Evolutionary conservation across 345 rosid species (phyloP), one percentile per base, ranked within the genome.

Genomic region (Tarenaya hassleriana): DNA sequence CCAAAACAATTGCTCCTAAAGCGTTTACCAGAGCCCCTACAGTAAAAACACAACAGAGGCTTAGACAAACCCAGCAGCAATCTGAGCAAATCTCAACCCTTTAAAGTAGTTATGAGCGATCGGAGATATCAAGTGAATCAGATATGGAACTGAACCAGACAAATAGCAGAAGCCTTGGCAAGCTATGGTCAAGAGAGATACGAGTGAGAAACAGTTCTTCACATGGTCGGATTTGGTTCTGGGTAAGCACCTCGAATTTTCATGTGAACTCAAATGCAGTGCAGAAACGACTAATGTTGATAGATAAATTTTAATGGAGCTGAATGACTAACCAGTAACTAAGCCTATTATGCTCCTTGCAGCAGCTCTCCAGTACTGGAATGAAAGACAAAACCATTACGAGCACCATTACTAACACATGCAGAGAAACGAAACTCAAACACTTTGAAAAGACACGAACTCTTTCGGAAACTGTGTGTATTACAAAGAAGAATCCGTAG

Each of bases 1-100:
- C 96, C 75, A 92, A 70, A 50, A 75, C 78, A 66, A 88, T 51
- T 21, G 94, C 95, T 75, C 92, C 95, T 58, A 83, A 47, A 46
- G 83, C 84, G 75, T 80, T 84, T 19, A 77, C 7, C 7, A 82
- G 33, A 55, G 95, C 95, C 40, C 96, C 98, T 91, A 27, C 49
- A 73, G 16, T 42, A 13, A 19, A 51, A 16, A 8, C 8, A 60
- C 50, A 44, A 55, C 38, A 56, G 7, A 41, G 9, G 46, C 19
- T 41, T 34, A 56, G 45, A 55, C n/a, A 34, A 33, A 3, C 27
- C 56, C 21, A 43, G 6, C 32, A 27, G 4, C 6, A 40, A 53
- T 14, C 0, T 18, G 10, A 53, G 38, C 15, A 52, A 45, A 24
- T 52, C 14, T 13, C 3, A 13, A 39, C 7, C 42, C 42, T 11